Conservation (phyloP, 768 basidiomycete genomes). For the Suillus cothurnatus region DNA sequence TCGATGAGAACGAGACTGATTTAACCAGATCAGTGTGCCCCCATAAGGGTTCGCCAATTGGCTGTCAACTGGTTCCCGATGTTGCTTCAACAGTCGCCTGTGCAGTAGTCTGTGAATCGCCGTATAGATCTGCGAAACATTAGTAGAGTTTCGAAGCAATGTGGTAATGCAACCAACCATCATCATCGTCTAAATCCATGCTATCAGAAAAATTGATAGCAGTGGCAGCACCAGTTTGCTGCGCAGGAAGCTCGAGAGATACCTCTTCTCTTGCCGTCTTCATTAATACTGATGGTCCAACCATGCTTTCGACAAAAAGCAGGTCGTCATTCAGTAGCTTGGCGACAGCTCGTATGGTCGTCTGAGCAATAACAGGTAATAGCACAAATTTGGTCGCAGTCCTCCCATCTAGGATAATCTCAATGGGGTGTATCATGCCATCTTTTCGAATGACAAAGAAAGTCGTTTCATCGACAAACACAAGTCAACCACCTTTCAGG, state of each 20-base stretch:
- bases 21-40: too few species aligned
- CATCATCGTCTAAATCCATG: slow-evolving; percentile 88
- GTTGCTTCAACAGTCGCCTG: slow-evolving; percentile 45
- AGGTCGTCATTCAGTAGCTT: slow-evolving; percentile 51
- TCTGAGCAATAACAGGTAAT: slow-evolving; percentile 60
- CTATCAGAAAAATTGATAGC: slow-evolving; percentile 49
- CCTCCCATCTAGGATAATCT: slow-evolving; percentile 74
- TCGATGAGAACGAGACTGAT: too few species aligned
- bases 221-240: slow-evolving; percentile 41
- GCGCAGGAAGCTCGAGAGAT: slow-evolving; percentile 45
- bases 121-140: slow-evolving; percentile 55
- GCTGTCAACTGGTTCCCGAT: slow-evolving; percentile 14
- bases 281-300: slow-evolving; percentile 79
- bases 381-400: slow-evolving; percentile 65
- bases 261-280: slow-evolving; percentile 64
- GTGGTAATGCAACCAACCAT: slow-evolving; percentile 38
- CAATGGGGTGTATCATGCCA: slow-evolving; percentile 77
- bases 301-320: slow-evolving; percentile 79
- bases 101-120: slow-evolving; percentile 40
- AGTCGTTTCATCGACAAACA: slow-evolving; percentile 77
- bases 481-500: slow-evolving; percentile 73
- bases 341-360: slow-evolving; percentile 63
- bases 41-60: too few species aligned
- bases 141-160: slow-evolving; percentile 2
- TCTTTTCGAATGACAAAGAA: slow-evolving; percentile 73